Evolutionary conservation across 2,329 filamentous ascomycete genomes (phyloP).

Genomic region (Stenocarpella maydis): DNA sequence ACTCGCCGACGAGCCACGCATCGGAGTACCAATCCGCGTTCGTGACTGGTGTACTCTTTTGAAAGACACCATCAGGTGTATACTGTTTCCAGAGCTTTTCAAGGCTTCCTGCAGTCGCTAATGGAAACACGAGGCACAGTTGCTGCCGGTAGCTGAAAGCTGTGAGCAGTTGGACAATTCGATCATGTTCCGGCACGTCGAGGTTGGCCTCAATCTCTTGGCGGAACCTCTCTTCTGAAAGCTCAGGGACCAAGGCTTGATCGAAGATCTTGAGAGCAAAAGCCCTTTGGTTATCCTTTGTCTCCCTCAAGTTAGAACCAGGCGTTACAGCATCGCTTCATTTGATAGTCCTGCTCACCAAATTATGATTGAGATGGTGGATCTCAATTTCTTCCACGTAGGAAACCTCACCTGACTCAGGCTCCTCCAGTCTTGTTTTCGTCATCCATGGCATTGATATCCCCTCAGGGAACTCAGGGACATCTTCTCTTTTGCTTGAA

Average conservation of each 20-base stretch:
- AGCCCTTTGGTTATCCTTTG: not conserved
- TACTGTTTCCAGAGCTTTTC: not conserved
- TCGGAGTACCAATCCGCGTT: not conserved
- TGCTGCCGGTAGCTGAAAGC: not conserved
- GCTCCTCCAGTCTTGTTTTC: not conserved
- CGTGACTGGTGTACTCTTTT: not conserved
- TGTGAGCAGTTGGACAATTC: not conserved
- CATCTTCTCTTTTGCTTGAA: not conserved
- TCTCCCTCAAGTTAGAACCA: not conserved
- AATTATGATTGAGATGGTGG: not conserved
- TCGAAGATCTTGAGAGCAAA: conserved; percentile 8
- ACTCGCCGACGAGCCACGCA: not conserved
- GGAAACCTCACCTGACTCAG: not conserved
- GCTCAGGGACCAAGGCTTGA: fast-evolving
- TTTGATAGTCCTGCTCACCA: not conserved
- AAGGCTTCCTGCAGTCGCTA: not conserved
- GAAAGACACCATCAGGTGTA: fast-evolving
- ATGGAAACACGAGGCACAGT: not conserved
- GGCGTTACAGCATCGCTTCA: too few relatives aligned
- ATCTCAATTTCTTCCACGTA: not conserved
- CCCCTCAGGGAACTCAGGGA: not conserved
- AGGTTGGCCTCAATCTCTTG: not conserved
- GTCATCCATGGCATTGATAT: not conserved
- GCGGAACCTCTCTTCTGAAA: not conserved
- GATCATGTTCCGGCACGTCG: not conserved